Evolutionary conservation across 192 early-diverging fungal species (phyloP), one percentile per base, ranked within the genome.

Genomic region (Gaertneriomyces sp.): DNA sequence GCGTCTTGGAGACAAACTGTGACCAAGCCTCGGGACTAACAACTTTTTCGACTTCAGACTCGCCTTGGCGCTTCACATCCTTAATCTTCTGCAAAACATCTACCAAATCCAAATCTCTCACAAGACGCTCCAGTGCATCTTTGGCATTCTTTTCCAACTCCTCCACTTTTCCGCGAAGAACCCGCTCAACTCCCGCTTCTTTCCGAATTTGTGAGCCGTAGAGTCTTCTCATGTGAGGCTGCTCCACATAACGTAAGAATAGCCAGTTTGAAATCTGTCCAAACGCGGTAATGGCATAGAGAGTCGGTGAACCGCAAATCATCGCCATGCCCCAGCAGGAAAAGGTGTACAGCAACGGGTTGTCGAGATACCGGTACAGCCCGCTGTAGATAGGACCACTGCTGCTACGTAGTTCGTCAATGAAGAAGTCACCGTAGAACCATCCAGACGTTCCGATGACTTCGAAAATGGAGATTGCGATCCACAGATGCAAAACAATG

Each of bases 361-460:
- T 93, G 74, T 98, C 93, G 20, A 96, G 77, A 58, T 91, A 98
- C 71, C 90, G 84, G 78, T 95, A 98, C 57, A 96, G 88, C 19
- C 96, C 96, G 33, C 88, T 93, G 74, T 96, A 95, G 58, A 89
- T 85, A 12, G 60, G 65, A 16, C 68, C 64, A 55, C 51, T 61
- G 43, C 58, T 57, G 52, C 38, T 41, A 39, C 56, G 42, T 5
- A 76, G 66, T 43, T 89, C 86, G 71, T 92, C 92, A 56, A 95
- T 85, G 79, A 98, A 95, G 66, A 96, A 96, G 69, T 97, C 96
- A 51, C 93, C 94, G 71, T 97, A 96, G 78, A 98, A 98, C 94
- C 94, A 98, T 4, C 95, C 96, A 79, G 92, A 93, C 66, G 95
- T 91, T 53, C 96, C 94, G 58, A 96, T 80, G 5, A 88, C 92